Evolutionary conservation across 768 basidiomycete species (phyloP).

Genomic region (Russula ochroleuca): DNA sequence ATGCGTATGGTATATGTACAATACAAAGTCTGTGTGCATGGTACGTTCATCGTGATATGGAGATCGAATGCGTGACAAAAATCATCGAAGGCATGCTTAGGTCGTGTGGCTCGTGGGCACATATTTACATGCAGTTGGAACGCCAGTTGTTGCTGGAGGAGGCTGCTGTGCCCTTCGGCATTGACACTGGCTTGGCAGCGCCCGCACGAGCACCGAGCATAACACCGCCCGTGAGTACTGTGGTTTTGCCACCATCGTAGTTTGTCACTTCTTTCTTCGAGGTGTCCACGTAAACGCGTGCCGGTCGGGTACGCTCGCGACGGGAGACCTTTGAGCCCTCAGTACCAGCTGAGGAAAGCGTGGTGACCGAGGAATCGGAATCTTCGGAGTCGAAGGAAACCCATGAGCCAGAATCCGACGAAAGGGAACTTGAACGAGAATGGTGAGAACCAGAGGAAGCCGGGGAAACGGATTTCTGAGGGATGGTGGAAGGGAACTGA

Average conservation of each 20-base stretch:
- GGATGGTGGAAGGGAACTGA: constrained; percentile 47
- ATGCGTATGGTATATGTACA: constrained; percentile 27
- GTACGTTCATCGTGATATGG: constrained; percentile 22
- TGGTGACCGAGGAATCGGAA: constrained; percentile 39
- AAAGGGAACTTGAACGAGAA: constrained; percentile 53
- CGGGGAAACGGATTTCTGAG: constrained; percentile 52
- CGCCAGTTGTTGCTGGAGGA: constrained; percentile 49
- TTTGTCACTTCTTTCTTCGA: constrained; percentile 76
- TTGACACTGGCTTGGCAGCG: constrained; percentile 27
- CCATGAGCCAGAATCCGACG: constrained; percentile 65
- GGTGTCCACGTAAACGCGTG: constrained; percentile 68
- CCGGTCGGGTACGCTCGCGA: constrained; percentile 63
- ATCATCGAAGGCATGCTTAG: constrained; percentile 11
- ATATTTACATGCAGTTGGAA: constrained; percentile 44
- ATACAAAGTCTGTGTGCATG: constrained; percentile 23
- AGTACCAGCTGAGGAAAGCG: constrained; percentile 40
- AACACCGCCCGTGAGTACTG: constrained; percentile 81
- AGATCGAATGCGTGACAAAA: constrained; percentile 14
- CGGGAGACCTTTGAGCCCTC: constrained; percentile 51
- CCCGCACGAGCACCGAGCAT: constrained; percentile 57
- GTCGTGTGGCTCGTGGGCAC: constrained; percentile 5
- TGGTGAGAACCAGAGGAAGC: constrained; percentile 52
- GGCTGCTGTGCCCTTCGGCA: constrained; percentile 31
- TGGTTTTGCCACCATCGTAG: constrained; percentile 85
- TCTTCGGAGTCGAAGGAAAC: constrained; percentile 61